phyloP scores from a whole-genome alignment of 2,329 filamentous ascomycete genomes.

The Pseudocercospora vitis region DNA sequence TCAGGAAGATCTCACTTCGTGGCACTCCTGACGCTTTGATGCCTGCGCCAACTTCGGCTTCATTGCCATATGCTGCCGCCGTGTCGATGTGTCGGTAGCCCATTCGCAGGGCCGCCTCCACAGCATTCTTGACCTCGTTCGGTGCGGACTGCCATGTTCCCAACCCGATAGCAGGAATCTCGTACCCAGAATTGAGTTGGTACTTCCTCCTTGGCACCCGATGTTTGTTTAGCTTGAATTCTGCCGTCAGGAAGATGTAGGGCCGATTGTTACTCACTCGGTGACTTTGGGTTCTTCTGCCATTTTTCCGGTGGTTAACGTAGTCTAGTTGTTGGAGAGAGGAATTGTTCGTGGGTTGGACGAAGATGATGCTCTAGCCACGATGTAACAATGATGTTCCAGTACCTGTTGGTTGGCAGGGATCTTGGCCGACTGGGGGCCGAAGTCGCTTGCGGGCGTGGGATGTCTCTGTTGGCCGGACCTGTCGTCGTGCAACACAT shows the following conservation, averaged over 20 bases:
- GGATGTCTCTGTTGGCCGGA: no score
- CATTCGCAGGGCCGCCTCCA: conserved; percentile 62
- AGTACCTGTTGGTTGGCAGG: background rate
- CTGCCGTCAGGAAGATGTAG: background rate
- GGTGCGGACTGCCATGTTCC: conserved; percentile 77
- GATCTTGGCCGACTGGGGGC: background rate
- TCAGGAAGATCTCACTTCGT: conserved; percentile 69
- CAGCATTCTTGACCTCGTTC: conserved; percentile 67
- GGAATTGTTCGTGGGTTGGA: background rate
- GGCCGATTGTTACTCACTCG: no score
- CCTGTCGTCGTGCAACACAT: no score
- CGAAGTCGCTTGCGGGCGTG: no score
- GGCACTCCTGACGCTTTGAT: conserved; percentile 67
- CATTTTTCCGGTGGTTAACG: background rate
- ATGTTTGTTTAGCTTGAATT: background rate
- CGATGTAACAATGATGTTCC: no score
- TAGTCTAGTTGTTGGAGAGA: background rate
- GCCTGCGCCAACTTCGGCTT: conserved; percentile 68
- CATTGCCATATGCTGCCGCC: conserved; percentile 76
- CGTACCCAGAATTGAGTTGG: conserved; percentile 65
- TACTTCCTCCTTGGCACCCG: conserved; percentile 12
- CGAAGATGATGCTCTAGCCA: background rate
- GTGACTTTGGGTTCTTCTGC: background rate
- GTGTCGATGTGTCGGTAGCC: conserved; percentile 66
- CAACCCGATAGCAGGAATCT: conserved; percentile 74